Evolutionary conservation across 352 stramenopile species (phyloP).

Genomic region (Globisporangium mamillatum): DNA sequence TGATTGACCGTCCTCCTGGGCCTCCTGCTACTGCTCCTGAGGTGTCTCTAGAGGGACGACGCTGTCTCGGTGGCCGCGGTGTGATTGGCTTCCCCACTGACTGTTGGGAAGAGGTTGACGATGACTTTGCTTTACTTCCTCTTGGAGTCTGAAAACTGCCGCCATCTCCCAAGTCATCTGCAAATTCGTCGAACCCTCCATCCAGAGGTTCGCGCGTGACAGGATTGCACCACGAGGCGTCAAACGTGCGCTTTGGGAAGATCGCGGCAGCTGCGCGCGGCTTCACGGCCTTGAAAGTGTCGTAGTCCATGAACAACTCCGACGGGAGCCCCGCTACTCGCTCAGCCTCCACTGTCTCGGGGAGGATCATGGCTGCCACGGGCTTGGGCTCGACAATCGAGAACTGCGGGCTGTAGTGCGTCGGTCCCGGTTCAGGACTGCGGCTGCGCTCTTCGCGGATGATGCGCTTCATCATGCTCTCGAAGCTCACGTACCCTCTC

Average conservation of each 20-base stretch:
- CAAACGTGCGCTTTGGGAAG: constrained; percentile 59
- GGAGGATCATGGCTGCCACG: constrained; percentile 46
- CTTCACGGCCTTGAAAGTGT: constrained; percentile 56
- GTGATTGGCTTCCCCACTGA: neutral
- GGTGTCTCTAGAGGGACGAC: neutral
- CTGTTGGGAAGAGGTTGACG: neutral
- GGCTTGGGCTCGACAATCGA: constrained; percentile 36
- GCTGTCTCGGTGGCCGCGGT: constrained; percentile 7
- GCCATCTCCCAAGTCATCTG: neutral
- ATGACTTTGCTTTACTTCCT: neutral
- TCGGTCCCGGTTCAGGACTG: constrained; percentile 64
- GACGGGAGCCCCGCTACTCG: constrained; percentile 36
- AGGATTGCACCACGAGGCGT: constrained; percentile 79
- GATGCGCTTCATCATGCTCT: constrained; percentile 21
- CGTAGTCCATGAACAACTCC: constrained; percentile 71
- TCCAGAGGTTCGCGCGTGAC: constrained; percentile 27
- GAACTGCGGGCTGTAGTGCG: constrained; percentile 65
- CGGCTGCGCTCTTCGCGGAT: constrained; percentile 28
- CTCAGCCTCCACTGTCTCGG: constrained; percentile 27
- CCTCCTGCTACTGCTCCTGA: neutral
- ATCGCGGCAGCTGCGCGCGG: constrained; percentile 37
- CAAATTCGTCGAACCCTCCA: too few species aligned
- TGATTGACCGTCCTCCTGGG: neutral
- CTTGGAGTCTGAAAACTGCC: neutral
- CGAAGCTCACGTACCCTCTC: constrained; percentile 19